Evolutionary conservation across 345 rosid species (phyloP).

Genomic region (Pistacia atlantica): DNA sequence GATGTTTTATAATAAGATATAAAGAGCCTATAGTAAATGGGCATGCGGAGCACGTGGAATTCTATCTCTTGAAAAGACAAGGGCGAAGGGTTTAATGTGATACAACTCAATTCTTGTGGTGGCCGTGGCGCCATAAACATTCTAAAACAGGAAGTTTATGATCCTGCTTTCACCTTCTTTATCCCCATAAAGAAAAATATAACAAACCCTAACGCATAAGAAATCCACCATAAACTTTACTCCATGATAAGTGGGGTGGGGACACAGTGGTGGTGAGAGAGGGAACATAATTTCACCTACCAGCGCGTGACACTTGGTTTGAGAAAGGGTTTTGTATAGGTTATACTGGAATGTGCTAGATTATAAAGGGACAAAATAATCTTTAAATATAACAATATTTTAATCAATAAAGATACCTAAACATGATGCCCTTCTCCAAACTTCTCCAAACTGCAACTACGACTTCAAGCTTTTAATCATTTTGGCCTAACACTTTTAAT

Average conservation of each 20-base stretch:
- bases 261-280: not conserved
- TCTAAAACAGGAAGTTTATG: not conserved
- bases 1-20: too few relatives aligned
- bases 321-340: not conserved
- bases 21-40: not conserved
- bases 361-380: not conserved
- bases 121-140: conserved; percentile 11
- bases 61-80: conserved; percentile 22
- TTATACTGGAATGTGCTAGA: conserved; percentile 17
- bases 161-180: conserved; percentile 1
- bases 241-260: not conserved
- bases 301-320: not conserved
- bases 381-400: not conserved
- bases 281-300: not conserved
- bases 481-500: not conserved
- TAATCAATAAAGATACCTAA: not conserved
- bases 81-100: conserved; percentile 14
- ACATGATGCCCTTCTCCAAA: conserved; percentile 8
- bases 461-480: conserved; percentile 19
- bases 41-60: conserved; percentile 32
- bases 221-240: too few relatives aligned
- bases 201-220: too few relatives aligned
- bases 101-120: conserved; percentile 17
- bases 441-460: conserved; percentile 1
- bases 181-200: too few relatives aligned